These are phyloP conservation scores for Colletotrichum spinosum DNA, from an alignment of 2,329 filamentous ascomycete species.

Conservation along the genomic window DNA sequence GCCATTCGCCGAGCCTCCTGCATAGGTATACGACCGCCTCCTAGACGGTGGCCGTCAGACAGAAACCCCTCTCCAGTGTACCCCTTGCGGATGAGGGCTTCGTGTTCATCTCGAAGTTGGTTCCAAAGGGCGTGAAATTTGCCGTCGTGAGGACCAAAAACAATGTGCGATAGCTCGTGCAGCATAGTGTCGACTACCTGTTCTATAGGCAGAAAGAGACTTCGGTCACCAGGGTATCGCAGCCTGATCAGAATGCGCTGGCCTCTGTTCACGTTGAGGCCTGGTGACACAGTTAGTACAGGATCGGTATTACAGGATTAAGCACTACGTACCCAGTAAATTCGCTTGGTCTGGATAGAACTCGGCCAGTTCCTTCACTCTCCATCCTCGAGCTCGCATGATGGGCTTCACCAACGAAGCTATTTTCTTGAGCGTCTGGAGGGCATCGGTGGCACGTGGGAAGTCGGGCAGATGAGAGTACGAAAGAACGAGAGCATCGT, in stretches of 20 bases:
- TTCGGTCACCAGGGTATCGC: conserved; percentile 78
- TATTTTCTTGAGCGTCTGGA: conserved; percentile 78
- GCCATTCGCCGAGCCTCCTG: conserved; percentile 82
- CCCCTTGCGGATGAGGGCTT: conserved; percentile 80
- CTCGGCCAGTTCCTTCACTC: conserved; percentile 81
- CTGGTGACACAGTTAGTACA: conserved; percentile 48
- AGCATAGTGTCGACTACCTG: conserved; percentile 90
- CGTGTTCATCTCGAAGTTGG: conserved; percentile 87
- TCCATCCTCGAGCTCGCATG: conserved; percentile 89
- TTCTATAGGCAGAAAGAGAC: conserved; percentile 84
- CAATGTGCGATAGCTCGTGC: conserved; percentile 92
- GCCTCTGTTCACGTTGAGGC: conserved; percentile 82
- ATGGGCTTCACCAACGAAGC: conserved; percentile 94
- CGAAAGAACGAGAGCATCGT: conserved; percentile 58
- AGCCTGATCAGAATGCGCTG: conserved; percentile 85
- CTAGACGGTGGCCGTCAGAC: conserved; percentile 78
- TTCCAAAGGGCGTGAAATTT: conserved; percentile 91
- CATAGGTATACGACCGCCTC: conserved; percentile 72
- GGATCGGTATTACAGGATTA: too few species aligned
- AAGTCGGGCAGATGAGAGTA: conserved; percentile 62
- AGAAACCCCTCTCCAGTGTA: conserved; percentile 94
- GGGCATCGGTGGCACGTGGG: conserved; percentile 61
- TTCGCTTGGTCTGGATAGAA: conserved; percentile 83
- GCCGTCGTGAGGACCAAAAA: conserved; percentile 84
- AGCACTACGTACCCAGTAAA: conserved; percentile 69